Evolutionary conservation across 2,329 filamentous ascomycete species (phyloP).

Genomic region (Anthostomella pinea): DNA sequence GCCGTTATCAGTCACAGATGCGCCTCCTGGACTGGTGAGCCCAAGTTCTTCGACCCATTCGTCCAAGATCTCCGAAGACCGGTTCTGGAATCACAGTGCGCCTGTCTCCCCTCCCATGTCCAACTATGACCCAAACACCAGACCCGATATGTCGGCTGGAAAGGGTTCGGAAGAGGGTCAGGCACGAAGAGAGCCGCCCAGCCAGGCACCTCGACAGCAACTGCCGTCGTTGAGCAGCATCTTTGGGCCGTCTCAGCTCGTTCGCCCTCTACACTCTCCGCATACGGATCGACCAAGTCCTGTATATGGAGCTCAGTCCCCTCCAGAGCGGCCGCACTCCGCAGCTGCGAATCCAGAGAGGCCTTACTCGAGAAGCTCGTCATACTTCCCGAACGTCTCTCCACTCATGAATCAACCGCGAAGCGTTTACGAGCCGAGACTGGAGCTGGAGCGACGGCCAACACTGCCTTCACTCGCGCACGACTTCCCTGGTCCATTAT

Average conservation of each 20-base stretch:
- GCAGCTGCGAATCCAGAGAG: slow-evolving; percentile 37
- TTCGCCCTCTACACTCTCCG: slow-evolving; percentile 45
- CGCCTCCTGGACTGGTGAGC: slow-evolving; percentile 51
- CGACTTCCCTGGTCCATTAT: slow-evolving; percentile 43
- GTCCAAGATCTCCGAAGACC: slow-evolving; percentile 44
- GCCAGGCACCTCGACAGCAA: slow-evolving; percentile 41
- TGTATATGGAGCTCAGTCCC: slow-evolving; percentile 41
- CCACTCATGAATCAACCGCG: slow-evolving; percentile 43
- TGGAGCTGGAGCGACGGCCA: slow-evolving; percentile 42
- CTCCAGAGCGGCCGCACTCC: slow-evolving; percentile 46
- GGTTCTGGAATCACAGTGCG: slow-evolving; percentile 42
- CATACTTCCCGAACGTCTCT: slow-evolving; percentile 46
- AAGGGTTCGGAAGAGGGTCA: slow-evolving; percentile 38
- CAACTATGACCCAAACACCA: slow-evolving; percentile 50
- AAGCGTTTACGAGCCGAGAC: slow-evolving; percentile 44
- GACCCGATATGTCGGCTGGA: slow-evolving; percentile 42
- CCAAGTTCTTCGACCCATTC: slow-evolving; percentile 48
- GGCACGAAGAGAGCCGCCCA: slow-evolving; percentile 33
- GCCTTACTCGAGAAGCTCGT: slow-evolving; percentile 36
- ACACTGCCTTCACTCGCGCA: slow-evolving; percentile 28
- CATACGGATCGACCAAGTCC: slow-evolving; percentile 44
- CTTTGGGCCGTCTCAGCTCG: slow-evolving; percentile 47
- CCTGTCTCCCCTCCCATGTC: slow-evolving; percentile 56
- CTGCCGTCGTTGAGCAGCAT: slow-evolving; percentile 57
- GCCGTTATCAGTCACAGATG: slow-evolving; percentile 50